Percentiles rank a stretch among this genome's conserved stretches.
Conservation (phyloP, 2,329 filamentous ascomycete species). For the Phoma sp. region DNA sequence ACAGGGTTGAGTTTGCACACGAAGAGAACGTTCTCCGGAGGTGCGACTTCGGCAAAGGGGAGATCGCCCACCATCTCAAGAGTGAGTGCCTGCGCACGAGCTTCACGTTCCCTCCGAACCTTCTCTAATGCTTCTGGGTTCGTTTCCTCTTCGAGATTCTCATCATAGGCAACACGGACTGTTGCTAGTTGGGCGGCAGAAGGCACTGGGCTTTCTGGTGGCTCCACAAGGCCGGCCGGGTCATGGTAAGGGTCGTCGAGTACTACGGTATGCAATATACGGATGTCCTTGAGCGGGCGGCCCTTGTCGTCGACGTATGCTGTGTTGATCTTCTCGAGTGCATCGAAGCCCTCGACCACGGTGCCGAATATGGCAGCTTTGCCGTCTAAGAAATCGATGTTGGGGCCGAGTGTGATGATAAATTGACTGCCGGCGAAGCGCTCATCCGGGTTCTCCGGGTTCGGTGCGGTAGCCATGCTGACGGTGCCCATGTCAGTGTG, state of each 20-base stretch:
- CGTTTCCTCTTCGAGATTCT: constrained; percentile 76
- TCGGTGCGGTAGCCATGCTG: constrained; percentile 92
- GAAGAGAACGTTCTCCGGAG: constrained; percentile 95
- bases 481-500: constrained; percentile 90
- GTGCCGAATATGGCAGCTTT: constrained; percentile 95
- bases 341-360: constrained; percentile 94
- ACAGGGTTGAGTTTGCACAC: constrained; percentile 99
- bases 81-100: constrained; percentile 89
- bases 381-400: constrained; percentile 88
- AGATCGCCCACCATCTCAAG: constrained; percentile 98
- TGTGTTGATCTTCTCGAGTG: constrained; percentile 88
- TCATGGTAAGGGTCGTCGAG: constrained; percentile 93
- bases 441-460: constrained; percentile 76
- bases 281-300: constrained; percentile 89
- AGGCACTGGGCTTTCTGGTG: constrained; percentile 79
- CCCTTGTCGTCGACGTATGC: constrained; percentile 87
- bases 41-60: constrained; percentile 95
- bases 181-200: constrained; percentile 87
- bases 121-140: constrained; percentile 83
- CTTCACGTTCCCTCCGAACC: constrained; percentile 83
- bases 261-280: constrained; percentile 89
- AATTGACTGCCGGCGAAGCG: constrained; percentile 90
- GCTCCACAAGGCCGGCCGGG: constrained; percentile 75
- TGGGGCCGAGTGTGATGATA: constrained; percentile 86
- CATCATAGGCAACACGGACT: constrained; percentile 89